Conservation (phyloP, 2,329 filamentous ascomycete genomes). For the Fusarium guadeloupense region DNA sequence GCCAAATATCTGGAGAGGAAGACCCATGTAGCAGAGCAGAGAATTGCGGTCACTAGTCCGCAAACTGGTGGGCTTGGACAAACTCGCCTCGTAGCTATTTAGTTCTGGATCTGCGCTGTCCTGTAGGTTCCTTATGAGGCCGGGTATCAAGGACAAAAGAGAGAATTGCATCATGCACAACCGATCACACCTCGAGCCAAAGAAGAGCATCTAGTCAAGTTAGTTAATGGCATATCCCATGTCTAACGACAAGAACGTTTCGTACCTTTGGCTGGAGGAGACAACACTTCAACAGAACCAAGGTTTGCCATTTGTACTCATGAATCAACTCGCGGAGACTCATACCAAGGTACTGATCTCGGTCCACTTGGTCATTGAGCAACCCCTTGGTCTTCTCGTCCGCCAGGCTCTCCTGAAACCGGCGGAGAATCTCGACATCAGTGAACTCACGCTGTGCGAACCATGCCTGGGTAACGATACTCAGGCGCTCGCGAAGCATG, state of each 20-base stretch:
- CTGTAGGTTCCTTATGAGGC: constrained; percentile 88
- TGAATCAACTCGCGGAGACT: constrained; percentile 91
- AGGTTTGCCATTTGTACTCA: constrained; percentile 93
- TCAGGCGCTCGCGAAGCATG: constrained; percentile 87
- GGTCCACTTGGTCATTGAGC: constrained; percentile 73
- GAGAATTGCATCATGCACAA: constrained; percentile 99
- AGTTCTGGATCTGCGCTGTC: constrained; percentile 96
- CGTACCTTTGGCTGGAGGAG: constrained; percentile 91
- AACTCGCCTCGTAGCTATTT: constrained; percentile 79
- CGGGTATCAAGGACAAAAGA: constrained; percentile 92
- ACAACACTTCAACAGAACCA: constrained; percentile 93
- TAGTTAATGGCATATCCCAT: background rate
- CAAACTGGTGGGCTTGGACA: constrained; percentile 82
- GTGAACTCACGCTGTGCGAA: constrained; percentile 94
- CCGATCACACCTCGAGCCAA: constrained; percentile 93
- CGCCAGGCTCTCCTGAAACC: constrained; percentile 89
- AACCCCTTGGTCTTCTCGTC: constrained; percentile 68
- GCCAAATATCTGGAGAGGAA: constrained; percentile 94
- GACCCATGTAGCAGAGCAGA: constrained; percentile 90
- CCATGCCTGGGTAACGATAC: constrained; percentile 93
- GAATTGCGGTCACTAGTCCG: constrained; percentile 92
- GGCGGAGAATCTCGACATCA: constrained; percentile 86
- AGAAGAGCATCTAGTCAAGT: constrained; percentile 86
- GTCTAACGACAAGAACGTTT: background rate
- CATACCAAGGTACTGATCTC: constrained; percentile 87